Evolutionary conservation across 2,329 filamentous ascomycete species (phyloP), one percentile per base, ranked within the genome.

Genomic region (Colletotrichum horii): DNA sequence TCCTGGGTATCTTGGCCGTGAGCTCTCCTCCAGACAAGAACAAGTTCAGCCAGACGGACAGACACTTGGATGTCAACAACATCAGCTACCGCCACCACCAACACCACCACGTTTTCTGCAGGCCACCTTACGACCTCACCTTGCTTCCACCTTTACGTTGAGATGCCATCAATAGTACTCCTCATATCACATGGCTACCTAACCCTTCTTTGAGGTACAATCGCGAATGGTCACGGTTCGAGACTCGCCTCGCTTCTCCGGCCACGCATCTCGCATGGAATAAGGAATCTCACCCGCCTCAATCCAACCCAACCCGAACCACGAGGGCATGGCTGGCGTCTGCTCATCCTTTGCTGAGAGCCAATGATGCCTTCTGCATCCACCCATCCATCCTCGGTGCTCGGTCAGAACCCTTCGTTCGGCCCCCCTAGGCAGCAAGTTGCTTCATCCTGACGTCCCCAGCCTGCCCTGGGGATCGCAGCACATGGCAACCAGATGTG

Each of bases 261-360:
- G 69, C 56, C 22, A 36, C 38, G 28, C 55, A 62, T 62, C 43
- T 60, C 43, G 69, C 62, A 62, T 72, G 70, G 43, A 72, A 67
- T 28, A 26, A 58, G 72, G 69, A 72, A 75, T 58, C 62, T 67
- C 56, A 67, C 69, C 73, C 73, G 73, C 62, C 62, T 60, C 62
- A 66, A 64, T 65, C 69, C 64, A 62, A 66, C 61, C 55, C 38
- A 72, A 65, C 32, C 32, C n/a, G 56, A 62, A 61, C 56, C 73
- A 72, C 55, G 32, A 66, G 32, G 28, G 62, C 38, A 62, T 8
- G 43, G 56, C 28, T 48, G 38, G 26, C 26, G 52, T 58, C 69
- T 72, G 24, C 62, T 55, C 38, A 28, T 56, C 38, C 26, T 66
- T 56, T 34, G 32, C 55, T n/a, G 15, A 22, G 24, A 36, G 16